phyloP scores from a whole-genome alignment of 1,284 basidiomycete genomes.

The Leccinum angustisporum region DNA sequence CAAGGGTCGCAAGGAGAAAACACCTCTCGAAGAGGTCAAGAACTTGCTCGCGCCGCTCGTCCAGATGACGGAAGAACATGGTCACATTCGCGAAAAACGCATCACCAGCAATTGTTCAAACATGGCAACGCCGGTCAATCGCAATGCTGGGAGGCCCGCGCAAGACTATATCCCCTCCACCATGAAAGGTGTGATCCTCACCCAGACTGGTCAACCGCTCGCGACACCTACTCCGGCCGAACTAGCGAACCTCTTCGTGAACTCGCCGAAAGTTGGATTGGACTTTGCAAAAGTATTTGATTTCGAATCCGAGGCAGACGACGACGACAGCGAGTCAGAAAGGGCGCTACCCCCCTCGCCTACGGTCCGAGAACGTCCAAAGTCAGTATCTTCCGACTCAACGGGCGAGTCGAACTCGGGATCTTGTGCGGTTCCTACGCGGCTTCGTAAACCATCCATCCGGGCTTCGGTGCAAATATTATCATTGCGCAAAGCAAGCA shows the following conservation, averaged over 20 bases:
- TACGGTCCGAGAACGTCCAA: slow-evolving; percentile 31
- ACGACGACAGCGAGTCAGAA: slow-evolving; percentile 21
- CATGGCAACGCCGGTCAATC: slow-evolving; percentile 41
- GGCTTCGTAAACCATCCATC: slow-evolving; percentile 34
- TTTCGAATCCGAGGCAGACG: slow-evolving; percentile 38
- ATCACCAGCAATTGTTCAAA: slow-evolving; percentile 15
- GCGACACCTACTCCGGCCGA: slow-evolving; percentile 66
- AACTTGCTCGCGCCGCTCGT: slow-evolving; percentile 59
- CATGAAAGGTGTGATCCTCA: slow-evolving; percentile 81
- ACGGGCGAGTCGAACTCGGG: slow-evolving; percentile 18
- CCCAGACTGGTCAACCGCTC: slow-evolving; percentile 67
- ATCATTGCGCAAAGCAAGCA: slow-evolving; percentile 17
- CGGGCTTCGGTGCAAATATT: slow-evolving; percentile 21
- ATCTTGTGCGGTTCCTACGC: slow-evolving; percentile 12
- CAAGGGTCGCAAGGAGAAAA: slow-evolving; percentile 53
- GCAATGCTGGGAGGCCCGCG: slow-evolving; percentile 33
- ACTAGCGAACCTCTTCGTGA: slow-evolving; percentile 60
- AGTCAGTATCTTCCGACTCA: slow-evolving; percentile 29
- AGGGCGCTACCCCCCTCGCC: slow-evolving; percentile 29
- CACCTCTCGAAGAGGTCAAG: slow-evolving; percentile 71
- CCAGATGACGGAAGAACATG: slow-evolving; percentile 38
- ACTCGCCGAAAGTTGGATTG: slow-evolving; percentile 63
- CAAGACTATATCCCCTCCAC: slow-evolving; percentile 51
- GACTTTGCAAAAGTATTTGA: slow-evolving; percentile 77
- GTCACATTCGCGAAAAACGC: slow-evolving; percentile 30